Evolutionary conservation across 768 basidiomycete species (phyloP).

Genomic region (Galerina sulciceps): DNA sequence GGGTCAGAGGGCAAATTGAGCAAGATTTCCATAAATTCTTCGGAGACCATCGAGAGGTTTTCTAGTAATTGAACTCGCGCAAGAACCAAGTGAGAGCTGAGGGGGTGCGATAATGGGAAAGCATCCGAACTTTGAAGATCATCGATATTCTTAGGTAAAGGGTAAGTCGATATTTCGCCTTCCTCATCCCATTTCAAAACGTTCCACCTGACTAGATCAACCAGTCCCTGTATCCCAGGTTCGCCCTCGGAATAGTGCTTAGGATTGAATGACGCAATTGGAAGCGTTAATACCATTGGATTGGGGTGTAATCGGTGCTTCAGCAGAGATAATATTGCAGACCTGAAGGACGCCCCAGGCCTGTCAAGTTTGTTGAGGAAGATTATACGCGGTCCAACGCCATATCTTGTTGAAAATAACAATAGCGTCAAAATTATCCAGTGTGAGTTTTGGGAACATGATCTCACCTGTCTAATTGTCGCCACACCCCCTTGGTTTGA

Average conservation of each 20-base stretch:
- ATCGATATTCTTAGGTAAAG: constrained; percentile 57
- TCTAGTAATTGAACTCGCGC: constrained; percentile 78
- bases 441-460: constrained; percentile 18
- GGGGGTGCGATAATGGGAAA: constrained; percentile 66
- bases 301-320: constrained; percentile 76
- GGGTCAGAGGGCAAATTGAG: constrained; percentile 59
- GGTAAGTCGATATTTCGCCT: constrained; percentile 44
- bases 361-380: constrained; percentile 91
- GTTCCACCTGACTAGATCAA: constrained; percentile 85
- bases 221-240: constrained; percentile 83
- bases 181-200: constrained; percentile 74
- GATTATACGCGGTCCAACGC: constrained; percentile 76
- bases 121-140: constrained; percentile 44
- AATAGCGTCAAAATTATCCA: background rate
- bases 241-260: constrained; percentile 71
- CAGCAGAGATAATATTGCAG: constrained; percentile 74
- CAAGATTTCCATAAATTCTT: constrained; percentile 77
- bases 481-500: constrained; percentile 90
- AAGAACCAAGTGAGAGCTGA: constrained; percentile 64
- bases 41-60: constrained; percentile 79
- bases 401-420: constrained; percentile 54
- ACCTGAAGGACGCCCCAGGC: constrained; percentile 78
- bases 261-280: constrained; percentile 77
- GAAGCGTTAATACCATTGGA: constrained; percentile 71
- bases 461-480: constrained; percentile 80